These are phyloP conservation scores for Phytophthora palmivora DNA, from an alignment of 352 stramenopile genomes.

Conservation along the genomic window DNA sequence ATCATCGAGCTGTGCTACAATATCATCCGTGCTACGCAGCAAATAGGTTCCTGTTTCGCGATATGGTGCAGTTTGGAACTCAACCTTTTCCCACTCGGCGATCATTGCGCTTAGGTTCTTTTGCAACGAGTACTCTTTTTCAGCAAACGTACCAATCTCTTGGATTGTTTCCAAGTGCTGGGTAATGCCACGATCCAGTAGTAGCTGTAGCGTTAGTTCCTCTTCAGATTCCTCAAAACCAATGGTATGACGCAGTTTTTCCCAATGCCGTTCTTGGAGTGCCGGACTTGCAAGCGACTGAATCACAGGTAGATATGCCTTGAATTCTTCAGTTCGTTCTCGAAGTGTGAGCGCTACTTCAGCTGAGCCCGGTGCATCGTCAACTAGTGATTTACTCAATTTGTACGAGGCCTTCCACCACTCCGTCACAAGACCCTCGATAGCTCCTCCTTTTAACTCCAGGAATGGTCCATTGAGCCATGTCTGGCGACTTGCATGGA, in stretches of 20 bases:
- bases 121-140: constrained; percentile 96
- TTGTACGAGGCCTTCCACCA: constrained; percentile 96
- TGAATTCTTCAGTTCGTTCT: constrained; percentile 93
- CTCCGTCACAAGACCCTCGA: constrained; percentile 91
- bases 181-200: constrained; percentile 85
- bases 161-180: constrained; percentile 92
- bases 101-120: constrained; percentile 95
- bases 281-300: constrained; percentile 92
- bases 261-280: constrained; percentile 94
- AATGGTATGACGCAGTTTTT: constrained; percentile 89
- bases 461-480: constrained; percentile 94
- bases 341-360: constrained; percentile 88
- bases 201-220: constrained; percentile 82
- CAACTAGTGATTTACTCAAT: constrained; percentile 90
- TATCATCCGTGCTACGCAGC: constrained; percentile 88
- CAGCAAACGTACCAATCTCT: constrained; percentile 90
- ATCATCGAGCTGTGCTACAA: constrained; percentile 93
- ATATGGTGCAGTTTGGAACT: constrained; percentile 94
- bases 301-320: constrained; percentile 93
- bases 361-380: constrained; percentile 88
- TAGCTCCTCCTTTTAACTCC: constrained; percentile 88
- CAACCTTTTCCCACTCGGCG: constrained; percentile 93
- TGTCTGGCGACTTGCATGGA: constrained; percentile 90
- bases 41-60: constrained; percentile 94
- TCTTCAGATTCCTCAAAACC: constrained; percentile 89